Percentiles rank a stretch among this genome's conserved stretches.
phyloP scores from a whole-genome alignment of 2,329 filamentous ascomycete genomes.

The Lecanosticta acicola region DNA sequence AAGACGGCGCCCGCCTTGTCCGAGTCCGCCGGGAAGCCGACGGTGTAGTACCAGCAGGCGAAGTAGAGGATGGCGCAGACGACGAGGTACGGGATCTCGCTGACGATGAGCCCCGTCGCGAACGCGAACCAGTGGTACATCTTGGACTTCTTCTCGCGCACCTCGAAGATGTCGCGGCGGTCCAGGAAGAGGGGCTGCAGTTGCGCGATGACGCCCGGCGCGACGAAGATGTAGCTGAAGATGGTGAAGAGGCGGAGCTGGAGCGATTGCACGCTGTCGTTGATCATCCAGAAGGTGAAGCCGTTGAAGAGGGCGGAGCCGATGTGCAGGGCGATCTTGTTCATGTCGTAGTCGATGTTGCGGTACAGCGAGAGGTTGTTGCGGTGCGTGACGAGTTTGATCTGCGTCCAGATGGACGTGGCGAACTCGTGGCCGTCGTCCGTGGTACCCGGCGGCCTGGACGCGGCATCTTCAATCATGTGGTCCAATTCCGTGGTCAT shows the following conservation, averaged over 20 bases:
- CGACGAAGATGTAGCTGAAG: constrained; percentile 34
- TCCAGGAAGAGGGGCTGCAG: constrained; percentile 57
- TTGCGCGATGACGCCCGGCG: constrained; percentile 48
- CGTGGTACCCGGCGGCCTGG: constrained; percentile 32
- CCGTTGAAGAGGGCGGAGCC: constrained; percentile 46
- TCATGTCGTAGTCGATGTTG: constrained; percentile 61
- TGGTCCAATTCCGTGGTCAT: constrained; percentile 39
- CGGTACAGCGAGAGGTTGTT: constrained; percentile 58
- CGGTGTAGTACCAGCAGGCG: constrained; percentile 34
- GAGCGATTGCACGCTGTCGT: constrained; percentile 32
- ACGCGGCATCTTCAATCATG: constrained; percentile 35
- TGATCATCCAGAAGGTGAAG: constrained; percentile 46
- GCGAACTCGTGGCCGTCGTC: constrained; percentile 43
- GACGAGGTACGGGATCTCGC: constrained; percentile 63
- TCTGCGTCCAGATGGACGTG: constrained; percentile 39
- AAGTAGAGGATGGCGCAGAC: constrained; percentile 54
- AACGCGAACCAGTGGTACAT: constrained; percentile 71
- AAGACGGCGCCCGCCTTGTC: constrained; percentile 45
- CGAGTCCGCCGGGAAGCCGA: constrained; percentile 40
- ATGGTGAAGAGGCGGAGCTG: constrained; percentile 32
- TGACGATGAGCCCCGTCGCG: constrained; percentile 62
- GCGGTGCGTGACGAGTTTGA: constrained; percentile 38
- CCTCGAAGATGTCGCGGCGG: constrained; percentile 55
- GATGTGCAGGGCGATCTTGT: constrained; percentile 55
- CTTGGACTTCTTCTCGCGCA: constrained; percentile 58